phyloP scores from a whole-genome alignment of 345 rosid genomes.

The Syzygium jambos region DNA sequence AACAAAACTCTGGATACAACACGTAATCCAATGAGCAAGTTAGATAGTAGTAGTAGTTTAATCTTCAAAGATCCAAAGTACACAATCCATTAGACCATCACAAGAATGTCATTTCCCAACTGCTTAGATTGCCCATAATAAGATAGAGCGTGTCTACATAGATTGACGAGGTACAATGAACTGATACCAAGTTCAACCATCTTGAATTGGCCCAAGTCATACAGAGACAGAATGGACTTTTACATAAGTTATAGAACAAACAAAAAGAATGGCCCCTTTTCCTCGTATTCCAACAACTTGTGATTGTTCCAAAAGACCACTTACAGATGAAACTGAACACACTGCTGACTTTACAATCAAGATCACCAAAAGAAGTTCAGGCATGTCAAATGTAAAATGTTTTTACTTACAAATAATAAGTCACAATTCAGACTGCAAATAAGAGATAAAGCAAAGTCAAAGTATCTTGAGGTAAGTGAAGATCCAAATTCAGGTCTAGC shows the following conservation, averaged over 20 bases:
- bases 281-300: not conserved
- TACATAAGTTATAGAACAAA: not conserved
- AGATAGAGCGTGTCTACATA: not conserved
- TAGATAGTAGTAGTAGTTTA: not conserved
- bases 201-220: not conserved
- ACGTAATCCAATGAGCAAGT: not conserved
- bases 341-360: not conserved
- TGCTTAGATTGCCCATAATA: not conserved
- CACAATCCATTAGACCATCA: not conserved
- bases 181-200: not conserved
- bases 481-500: constrained; percentile 20
- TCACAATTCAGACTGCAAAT: not conserved
- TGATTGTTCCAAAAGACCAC: not conserved
- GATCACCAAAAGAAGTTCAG: not conserved
- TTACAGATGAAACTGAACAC: not conserved
- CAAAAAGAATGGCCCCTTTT: not conserved
- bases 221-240: not conserved
- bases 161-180: not conserved
- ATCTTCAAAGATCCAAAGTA: not conserved
- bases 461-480: not conserved
- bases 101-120: not conserved
- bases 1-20: not conserved
- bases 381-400: not conserved
- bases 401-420: not conserved
- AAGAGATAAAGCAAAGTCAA: not conserved